Base-by-base conservation (phyloP, 2,329 filamentous ascomycete species). In the Penicillium sclerotiorum region DNA sequence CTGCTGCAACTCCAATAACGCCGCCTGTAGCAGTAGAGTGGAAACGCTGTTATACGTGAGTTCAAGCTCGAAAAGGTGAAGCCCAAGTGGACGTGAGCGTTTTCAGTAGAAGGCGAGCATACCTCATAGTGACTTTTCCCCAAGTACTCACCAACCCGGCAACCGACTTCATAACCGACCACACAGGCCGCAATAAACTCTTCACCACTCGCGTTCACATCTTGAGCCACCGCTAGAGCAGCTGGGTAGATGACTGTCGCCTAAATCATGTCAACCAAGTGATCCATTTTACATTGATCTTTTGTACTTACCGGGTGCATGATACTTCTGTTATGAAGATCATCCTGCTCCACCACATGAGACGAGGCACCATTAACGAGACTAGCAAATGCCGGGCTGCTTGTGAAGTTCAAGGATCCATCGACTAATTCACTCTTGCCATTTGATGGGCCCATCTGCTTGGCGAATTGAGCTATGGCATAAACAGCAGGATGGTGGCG, bases 261-360 rank as follows among this genome's bases (percentile, higher is more conserved):
- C 65, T 66, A 30, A 9, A 15, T 1, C 5, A 35, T 30, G 17
- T 58, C 12, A 60, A 42, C 3, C 18, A 33, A 27, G 22, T 11
- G 13, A 39, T 27, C 1, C 21, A 18, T 17, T 17, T 20, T 2
- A 3, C 5, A 13, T 2, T 13, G 7, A 17, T 5, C 9, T 32
- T 18, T 15, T 17, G 21, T 30, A 53, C 62, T 40, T 45, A 67
- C 65, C 15, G 65, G 65, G 52, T 68, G 65, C 61, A 63, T 64
- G 30, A 68, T 67, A 49, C 65, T 67, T 20, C 64, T 50, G 50
- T 66, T 68, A 41, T 68, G 65, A 37, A 68, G 58, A 52, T 68
- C 65, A 56, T 68, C 65, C 37, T 67, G 65, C 44, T 68, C 65
- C 6, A 68, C 65, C 2, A 67, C 65, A 52, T 68, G 65, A 15